These are phyloP conservation scores for Orbilia ellipsospora DNA, from an alignment of 2,329 filamentous ascomycete genomes.

Conservation along the genomic window DNA sequence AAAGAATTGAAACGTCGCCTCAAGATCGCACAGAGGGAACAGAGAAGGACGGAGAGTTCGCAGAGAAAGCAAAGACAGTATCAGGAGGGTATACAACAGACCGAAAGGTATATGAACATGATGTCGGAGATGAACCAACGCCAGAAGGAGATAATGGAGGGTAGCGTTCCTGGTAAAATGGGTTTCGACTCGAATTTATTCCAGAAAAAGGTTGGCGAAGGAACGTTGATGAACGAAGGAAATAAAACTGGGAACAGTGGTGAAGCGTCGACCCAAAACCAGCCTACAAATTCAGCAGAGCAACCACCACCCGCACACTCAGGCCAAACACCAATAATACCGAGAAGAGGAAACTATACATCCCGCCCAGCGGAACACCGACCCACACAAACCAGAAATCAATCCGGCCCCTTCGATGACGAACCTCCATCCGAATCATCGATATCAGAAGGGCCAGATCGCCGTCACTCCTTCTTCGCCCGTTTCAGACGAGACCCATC, in stretches of 20 bases:
- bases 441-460: neutral
- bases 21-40: slow-evolving; percentile 1
- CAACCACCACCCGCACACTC: too few species aligned
- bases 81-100: neutral
- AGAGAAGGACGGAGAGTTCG: slow-evolving; percentile 7
- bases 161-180: neutral
- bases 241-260: neutral
- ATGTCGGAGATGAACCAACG: slow-evolving; percentile 22
- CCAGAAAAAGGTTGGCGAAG: slow-evolving; percentile 14
- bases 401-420: too few species aligned
- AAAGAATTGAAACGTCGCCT: slow-evolving; percentile 10
- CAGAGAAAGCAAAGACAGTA: slow-evolving; percentile 1
- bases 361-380: too few species aligned
- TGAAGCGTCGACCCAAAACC: neutral
- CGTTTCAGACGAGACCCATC: neutral
- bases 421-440: too few species aligned
- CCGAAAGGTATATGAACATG: slow-evolving; percentile 6
- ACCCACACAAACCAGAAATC: too few species aligned
- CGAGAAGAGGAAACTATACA: too few species aligned
- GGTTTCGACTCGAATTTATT: slow-evolving; percentile 25
- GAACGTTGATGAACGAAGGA: slow-evolving; percentile 3
- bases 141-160: slow-evolving; percentile 7
- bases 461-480: neutral
- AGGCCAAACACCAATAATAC: too few species aligned
- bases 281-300: too few species aligned